Base-by-base conservation (phyloP, 192 early-diverging fungal genomes). In the Mortierella alpina region DNA sequence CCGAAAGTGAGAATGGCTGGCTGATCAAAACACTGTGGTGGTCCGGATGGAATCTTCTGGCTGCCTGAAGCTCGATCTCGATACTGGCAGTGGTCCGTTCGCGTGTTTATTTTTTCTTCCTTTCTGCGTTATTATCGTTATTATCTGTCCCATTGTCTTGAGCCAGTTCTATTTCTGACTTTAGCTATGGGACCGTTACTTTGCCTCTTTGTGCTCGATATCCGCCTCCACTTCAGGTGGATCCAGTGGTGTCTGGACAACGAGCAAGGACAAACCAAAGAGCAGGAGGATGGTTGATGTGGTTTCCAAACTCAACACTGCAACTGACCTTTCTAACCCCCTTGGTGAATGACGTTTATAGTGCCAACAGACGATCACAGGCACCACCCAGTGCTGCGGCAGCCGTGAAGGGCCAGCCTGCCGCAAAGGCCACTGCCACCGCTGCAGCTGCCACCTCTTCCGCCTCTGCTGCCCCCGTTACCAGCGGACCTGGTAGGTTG, bases 351-450 rank as follows among this genome's bases (percentile, higher is more conserved):
- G 63, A 22, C n/a, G 54, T 49, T 51, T 31, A 58, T 63, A 80
- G 76, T 68, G 69, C 76, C 50, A 80, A 80, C 59, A 64, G 76
- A 54, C 66, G 69, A 80, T 80, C 76, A 52, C 76, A 80, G 59
- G 68, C 60, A 51, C 31, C 31, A 31, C 76, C 76, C 56, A 71
- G 68, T 62, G 65, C 76, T 63, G 76, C 76, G 41, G 64, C 76
- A 56, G 76, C 70, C 44, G 76, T 80, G 18, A 80, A 72, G 45
- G 76, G 76, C 18, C 45, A 31, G 55, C 52, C 64, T 23, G 54
- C 66, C 67, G 61, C 20, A 51, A 76, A 76, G 64, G 51, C 74
- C 13, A 55, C 74, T 47, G 51, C 70, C 41, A 44, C 63, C 22
- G 57, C 69, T 41, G 61, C 49, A 9, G 17, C 51, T 15, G 44